Evolutionary conservation across 2,329 filamentous ascomycete species (phyloP), one percentile per base, ranked within the genome.

Genomic region (Elsinoe australis): DNA sequence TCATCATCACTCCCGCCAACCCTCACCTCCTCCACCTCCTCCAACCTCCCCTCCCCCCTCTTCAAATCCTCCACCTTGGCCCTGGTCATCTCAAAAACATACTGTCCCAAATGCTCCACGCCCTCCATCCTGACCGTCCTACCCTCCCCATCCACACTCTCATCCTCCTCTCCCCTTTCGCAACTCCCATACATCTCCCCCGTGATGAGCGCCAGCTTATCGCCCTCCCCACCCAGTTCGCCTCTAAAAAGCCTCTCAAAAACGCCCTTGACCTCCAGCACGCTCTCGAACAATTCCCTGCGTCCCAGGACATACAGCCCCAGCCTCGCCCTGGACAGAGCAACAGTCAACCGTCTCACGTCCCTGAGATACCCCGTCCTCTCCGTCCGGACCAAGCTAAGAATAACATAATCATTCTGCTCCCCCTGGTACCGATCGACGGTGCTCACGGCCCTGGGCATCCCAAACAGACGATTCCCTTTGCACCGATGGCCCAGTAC

Each of bases 371-470:
- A 98, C 46, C 92, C 92, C 6, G 94, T 87, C 15, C 83, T 79
- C 49, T 83, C 85, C 9, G 94, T 96, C 53, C 92, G 80, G 10
- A 88, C 92, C 38, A 98, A 78, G 4, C 89, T 95, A 49, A 98
- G 78, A 58, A 98, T 94, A 56, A 98, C 80, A 61, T 95, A 96
- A 61, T 98, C 92, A 67, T 98, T 98, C 68, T 98, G 92, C 72
- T 98, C 92, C 64, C 92, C 94, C 70, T 98, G 92, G 61, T 96
- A 98, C 65, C 95, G 95, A 70, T 98, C 92, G 54, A 98, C 90
- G 4, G 94, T 98, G 3, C 87, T 89, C 21, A 98, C 87, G 47
- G 85, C 83, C 65, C 83, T 85, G 14, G 92, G 92, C 65, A 95
- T 70, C 6, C 90, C 89, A 67, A 98, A 98, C 15, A 96, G 71